These are phyloP conservation scores for Penicillium coffeae DNA, from an alignment of 495 filamentous ascomycete species.

Conservation along the genomic window DNA sequence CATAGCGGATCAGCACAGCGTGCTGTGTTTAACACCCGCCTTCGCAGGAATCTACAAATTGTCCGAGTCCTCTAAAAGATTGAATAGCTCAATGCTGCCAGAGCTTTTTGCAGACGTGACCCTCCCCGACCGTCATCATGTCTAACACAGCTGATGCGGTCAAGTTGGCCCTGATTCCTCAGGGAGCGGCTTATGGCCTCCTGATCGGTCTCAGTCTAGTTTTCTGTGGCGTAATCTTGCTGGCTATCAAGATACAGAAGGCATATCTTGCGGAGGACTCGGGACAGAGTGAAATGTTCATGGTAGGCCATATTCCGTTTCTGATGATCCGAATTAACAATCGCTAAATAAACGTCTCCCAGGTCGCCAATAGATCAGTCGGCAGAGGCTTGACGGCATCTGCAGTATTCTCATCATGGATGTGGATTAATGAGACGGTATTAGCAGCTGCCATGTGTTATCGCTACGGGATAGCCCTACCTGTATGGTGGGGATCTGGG, in stretches of 20 bases:
- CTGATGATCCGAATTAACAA: too few relatives aligned
- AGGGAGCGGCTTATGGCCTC: constrained; percentile 43
- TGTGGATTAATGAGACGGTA: constrained; percentile 48
- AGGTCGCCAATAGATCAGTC: constrained; percentile 43
- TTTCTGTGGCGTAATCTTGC: constrained; percentile 40
- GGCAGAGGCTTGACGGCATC: constrained; percentile 47
- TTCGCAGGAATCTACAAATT: too few relatives aligned
- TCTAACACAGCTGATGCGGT: constrained; percentile 50
- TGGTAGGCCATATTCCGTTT: constrained; percentile 22
- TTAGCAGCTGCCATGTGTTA: constrained; percentile 39
- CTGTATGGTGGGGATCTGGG: constrained; percentile 40
- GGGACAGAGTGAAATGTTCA: constrained; percentile 50
- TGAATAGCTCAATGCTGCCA: too few relatives aligned
- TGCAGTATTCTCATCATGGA: constrained; percentile 47
- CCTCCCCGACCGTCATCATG: too few relatives aligned
- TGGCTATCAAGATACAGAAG: constrained; percentile 40
- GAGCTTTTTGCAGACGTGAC: too few relatives aligned
- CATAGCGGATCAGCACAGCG: too few relatives aligned
- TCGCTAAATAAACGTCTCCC: too few relatives aligned
- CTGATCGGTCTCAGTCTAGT: constrained; percentile 40
- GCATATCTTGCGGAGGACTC: constrained; percentile 43
- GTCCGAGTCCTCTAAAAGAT: too few relatives aligned
- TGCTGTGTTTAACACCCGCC: too few relatives aligned
- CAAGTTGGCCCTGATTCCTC: constrained; percentile 28
- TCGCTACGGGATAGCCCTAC: constrained; percentile 32